Evolutionary conservation across 768 basidiomycete genomes (phyloP), one percentile per base, ranked within the genome.

Genomic region (Psilocybe sp.): DNA sequence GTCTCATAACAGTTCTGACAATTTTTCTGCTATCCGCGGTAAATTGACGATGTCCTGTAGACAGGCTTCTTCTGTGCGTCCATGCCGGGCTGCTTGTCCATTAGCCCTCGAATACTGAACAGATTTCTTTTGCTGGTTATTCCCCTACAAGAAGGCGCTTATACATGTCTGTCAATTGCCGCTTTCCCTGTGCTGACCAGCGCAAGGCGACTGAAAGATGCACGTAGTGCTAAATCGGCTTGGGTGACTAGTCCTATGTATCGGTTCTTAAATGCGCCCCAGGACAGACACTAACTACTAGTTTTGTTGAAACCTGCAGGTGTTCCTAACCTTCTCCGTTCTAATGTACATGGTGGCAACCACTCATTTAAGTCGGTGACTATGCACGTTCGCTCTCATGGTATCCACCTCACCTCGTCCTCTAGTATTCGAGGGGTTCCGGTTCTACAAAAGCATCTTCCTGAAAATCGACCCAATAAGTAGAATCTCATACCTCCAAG

Each of bases 321-420:
- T 64, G 14, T 64, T 64, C 43, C 52, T 64, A 9, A 34, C 53
- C 3, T 44, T 60, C 1, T 60, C 55, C 14, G 42, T 64, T 11
- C n/a, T 63, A 6, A 60, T 67, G 60, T 66, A 58, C 42, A 48
- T 59, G 9, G 39, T 62, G n/a, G 53, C 63, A 11, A 62, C 60
- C 10, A 35, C 60, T 9, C 60, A 67, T 49, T 53, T 62, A 14
- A 51, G 66, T 65, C 31, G 41, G 23, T 19, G 6, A 12, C 28
- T 13, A 19, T 14, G 23, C 7, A 28, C 23, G 23, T 28, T 28
- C 23, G 23, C 23, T 28, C 14, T 11, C 35, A 33, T n/a, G 5
- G 3, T 28, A 40, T 32, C 15, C 11, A 15, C 2, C 13, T n/a
- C 19, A 20, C 15, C 9, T 32, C 16, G 5, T 13, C 13, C 20